These are phyloP conservation scores for Colletotrichum sp. DNA, from an alignment of 2,329 filamentous ascomycete species.

Conservation along the genomic window DNA sequence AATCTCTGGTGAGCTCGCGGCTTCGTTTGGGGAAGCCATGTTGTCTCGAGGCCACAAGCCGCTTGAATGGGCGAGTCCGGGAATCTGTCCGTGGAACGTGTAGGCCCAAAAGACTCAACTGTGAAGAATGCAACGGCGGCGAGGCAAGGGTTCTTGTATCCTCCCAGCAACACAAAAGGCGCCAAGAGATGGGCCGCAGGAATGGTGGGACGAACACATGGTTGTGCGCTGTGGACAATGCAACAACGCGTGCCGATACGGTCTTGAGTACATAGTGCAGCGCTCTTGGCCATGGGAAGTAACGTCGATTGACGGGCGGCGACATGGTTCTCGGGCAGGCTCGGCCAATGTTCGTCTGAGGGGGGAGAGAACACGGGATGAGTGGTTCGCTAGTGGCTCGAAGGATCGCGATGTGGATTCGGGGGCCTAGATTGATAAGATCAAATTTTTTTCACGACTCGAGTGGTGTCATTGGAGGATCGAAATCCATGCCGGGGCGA, in stretches of 20 bases:
- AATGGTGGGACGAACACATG: not conserved
- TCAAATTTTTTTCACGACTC: not conserved
- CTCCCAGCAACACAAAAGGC: not conserved
- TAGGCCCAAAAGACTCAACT: not conserved
- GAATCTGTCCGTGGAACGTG: not conserved
- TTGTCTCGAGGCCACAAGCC: not conserved
- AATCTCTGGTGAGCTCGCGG: not conserved
- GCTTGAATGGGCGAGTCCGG: too few relatives aligned
- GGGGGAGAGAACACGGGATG: not conserved
- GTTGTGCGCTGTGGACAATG: not conserved
- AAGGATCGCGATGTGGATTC: constrained; percentile 5
- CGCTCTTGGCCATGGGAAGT: not conserved
- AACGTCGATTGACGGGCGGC: not conserved
- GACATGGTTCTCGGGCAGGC: not conserved
- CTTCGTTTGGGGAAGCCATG: not conserved
- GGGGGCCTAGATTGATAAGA: constrained; percentile 12
- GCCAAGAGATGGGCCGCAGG: not conserved
- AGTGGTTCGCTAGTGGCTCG: not conserved
- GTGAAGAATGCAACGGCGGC: not conserved
- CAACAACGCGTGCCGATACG: not conserved
- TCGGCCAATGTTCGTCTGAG: not conserved
- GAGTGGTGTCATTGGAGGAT: not conserved
- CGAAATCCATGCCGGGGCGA: not conserved
- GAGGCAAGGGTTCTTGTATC: not conserved
- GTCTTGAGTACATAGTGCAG: not conserved